Evolutionary conservation across 139 green algal genomes (phyloP).

Genomic region (Micromonas commoda): DNA sequence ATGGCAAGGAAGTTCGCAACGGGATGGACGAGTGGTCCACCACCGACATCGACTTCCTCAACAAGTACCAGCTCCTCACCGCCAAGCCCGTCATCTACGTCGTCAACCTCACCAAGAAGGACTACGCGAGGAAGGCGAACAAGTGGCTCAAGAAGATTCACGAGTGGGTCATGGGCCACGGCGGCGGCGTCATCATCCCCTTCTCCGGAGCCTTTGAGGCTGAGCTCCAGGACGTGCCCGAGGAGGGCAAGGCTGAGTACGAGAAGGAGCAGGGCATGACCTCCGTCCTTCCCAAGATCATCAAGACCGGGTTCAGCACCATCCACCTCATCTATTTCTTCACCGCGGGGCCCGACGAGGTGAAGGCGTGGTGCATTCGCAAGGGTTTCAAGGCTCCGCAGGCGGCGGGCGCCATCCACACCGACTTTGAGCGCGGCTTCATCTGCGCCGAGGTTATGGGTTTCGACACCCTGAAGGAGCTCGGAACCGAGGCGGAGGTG

Average conservation of each 20-base stretch:
- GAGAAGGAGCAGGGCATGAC: slow-evolving; percentile 51
- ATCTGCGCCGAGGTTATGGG: slow-evolving; percentile 63
- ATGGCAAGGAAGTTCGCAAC: slow-evolving; percentile 19
- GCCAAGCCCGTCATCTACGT: slow-evolving; percentile 96
- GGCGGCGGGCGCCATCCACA: slow-evolving; percentile 93
- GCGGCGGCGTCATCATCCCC: slow-evolving; percentile 88
- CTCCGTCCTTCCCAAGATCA: slow-evolving; percentile 85
- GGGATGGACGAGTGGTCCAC: slow-evolving; percentile 39
- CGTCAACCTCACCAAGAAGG: slow-evolving; percentile 83
- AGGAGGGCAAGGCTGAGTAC: slow-evolving; percentile 61
- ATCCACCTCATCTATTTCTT: slow-evolving; percentile 99
- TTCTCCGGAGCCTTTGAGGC: slow-evolving; percentile 82
- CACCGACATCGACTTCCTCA: slow-evolving; percentile 77
- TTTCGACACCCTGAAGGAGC: slow-evolving; percentile 21
- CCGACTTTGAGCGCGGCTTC: slow-evolving; percentile 98
- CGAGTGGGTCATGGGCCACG: slow-evolving; percentile 81
- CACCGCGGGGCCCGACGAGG: slow-evolving; percentile 90
- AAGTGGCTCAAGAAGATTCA: slow-evolving; percentile 95
- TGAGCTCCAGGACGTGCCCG: slow-evolving; percentile 80
- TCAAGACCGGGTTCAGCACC: slow-evolving; percentile 86
- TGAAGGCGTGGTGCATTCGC: slow-evolving; percentile 87
- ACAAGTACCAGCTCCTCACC: slow-evolving; percentile 52
- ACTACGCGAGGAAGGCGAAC: slow-evolving; percentile 96
- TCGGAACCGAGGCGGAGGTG: neutral
- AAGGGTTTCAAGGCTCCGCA: slow-evolving; percentile 73